A percentile compares a stretch with the other conserved stretches of the same genome.
Conservation (phyloP, 2,329 filamentous ascomycete species). For the Rhynchosporium graminicola region DNA sequence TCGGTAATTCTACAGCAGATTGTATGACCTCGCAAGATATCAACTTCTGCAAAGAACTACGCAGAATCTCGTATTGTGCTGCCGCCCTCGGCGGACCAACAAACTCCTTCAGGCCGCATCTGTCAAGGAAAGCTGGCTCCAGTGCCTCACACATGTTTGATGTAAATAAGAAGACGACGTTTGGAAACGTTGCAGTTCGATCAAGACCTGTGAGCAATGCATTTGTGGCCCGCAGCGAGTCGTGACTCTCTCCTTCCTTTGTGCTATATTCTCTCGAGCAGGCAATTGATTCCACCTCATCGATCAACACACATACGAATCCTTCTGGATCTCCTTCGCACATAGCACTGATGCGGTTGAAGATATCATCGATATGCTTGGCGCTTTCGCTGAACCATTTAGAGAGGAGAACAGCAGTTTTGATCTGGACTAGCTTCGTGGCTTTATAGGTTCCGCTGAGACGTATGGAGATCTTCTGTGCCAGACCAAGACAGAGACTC, state of each 20-base stretch:
- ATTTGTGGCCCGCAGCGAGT: slow-evolving; percentile 40
- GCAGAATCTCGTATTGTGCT: slow-evolving; percentile 38
- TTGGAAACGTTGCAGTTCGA: slow-evolving; percentile 6
- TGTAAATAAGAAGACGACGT: slow-evolving; percentile 25
- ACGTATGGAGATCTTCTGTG: slow-evolving; percentile 55
- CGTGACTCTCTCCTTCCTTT: slow-evolving; percentile 35
- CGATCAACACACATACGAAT: slow-evolving; percentile 40
- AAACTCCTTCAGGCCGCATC: slow-evolving; percentile 32
- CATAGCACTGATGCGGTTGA: slow-evolving; percentile 43
- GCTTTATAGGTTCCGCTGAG: slow-evolving; percentile 42
- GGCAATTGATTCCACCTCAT: slow-evolving; percentile 41
- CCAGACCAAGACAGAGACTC: slow-evolving; percentile 94
- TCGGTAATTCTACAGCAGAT: slow-evolving; percentile 27
- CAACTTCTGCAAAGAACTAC: slow-evolving; percentile 30
- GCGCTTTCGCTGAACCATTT: slow-evolving; percentile 52
- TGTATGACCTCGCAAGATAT: slow-evolving; percentile 27
- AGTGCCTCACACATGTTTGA: slow-evolving; percentile 37
- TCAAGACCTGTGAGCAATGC: slow-evolving; percentile 37
- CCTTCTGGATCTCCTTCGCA: slow-evolving; percentile 30
- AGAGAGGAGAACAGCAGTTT: slow-evolving; percentile 47
- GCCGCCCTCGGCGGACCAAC: slow-evolving; percentile 31
- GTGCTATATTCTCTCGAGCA: slow-evolving; percentile 33
- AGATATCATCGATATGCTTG: slow-evolving; percentile 46
- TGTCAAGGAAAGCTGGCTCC: slow-evolving; percentile 39
- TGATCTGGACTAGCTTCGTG: slow-evolving; percentile 47